phyloP scores from a whole-genome alignment of 352 stramenopile genomes.

The Thraustochytrium striatum region DNA sequence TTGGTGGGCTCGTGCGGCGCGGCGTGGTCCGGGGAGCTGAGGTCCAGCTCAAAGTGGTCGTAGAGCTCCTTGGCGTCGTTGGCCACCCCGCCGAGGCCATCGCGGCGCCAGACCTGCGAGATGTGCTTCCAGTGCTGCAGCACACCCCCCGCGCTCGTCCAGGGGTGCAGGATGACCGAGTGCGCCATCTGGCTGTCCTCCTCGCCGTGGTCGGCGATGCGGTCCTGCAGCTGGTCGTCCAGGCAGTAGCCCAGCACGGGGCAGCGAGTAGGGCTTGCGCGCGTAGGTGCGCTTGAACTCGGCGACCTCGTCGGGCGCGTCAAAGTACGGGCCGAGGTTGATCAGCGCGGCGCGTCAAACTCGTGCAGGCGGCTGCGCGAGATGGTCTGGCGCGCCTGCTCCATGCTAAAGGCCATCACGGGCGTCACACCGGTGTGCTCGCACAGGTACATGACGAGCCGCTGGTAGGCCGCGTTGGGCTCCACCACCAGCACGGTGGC shows the following conservation, averaged over 20 bases:
- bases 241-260: slow-evolving; percentile 28
- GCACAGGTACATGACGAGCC: slow-evolving; percentile 36
- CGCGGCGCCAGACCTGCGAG: no score
- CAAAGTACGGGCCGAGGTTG: slow-evolving; percentile 15
- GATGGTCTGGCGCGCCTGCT: slow-evolving; percentile 7
- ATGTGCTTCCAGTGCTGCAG: no score
- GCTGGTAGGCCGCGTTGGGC: slow-evolving; percentile 18
- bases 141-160: no score
- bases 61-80: no score
- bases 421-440: background rate
- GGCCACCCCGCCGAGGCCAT: no score
- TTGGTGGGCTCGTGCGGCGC: no score
- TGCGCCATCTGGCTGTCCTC: no score
- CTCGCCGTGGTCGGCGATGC: no score
- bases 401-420: slow-evolving; percentile 9
- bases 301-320: background rate
- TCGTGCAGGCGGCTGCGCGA: slow-evolving; percentile 20
- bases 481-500: slow-evolving; percentile 31
- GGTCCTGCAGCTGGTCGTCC: no score
- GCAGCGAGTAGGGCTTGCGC: background rate
- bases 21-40: no score
- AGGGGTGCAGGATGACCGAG: no score
- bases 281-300: slow-evolving; percentile 51
- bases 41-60: no score
- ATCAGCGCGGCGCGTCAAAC: slow-evolving; percentile 14